These are phyloP conservation scores for Neopestalotiopsis clavispora DNA, from an alignment of 2,329 filamentous ascomycete genomes.

Conservation along the genomic window DNA sequence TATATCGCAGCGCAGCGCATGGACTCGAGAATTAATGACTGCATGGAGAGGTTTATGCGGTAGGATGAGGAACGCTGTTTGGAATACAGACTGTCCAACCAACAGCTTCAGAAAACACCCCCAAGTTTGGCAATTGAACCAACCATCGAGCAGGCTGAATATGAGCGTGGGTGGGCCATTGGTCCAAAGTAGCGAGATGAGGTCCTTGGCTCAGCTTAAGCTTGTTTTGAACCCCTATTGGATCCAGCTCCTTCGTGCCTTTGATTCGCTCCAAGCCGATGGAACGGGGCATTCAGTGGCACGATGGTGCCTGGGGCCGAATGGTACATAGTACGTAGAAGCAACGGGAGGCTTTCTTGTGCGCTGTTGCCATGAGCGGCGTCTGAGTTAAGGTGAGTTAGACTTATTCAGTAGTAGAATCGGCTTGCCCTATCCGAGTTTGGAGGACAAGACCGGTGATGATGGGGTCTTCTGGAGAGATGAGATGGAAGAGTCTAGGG, in stretches of 20 bases:
- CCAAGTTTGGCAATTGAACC: background rate
- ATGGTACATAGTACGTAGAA: background rate
- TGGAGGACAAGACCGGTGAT: background rate
- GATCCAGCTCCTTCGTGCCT: background rate
- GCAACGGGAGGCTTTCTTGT: background rate
- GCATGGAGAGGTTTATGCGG: background rate
- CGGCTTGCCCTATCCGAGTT: background rate
- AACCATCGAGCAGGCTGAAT: background rate
- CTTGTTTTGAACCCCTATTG: constrained; percentile 17
- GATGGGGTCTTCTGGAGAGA: background rate
- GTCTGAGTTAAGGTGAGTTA: background rate
- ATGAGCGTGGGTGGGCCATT: background rate
- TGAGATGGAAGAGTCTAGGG: background rate
- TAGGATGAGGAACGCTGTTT: too few species aligned
- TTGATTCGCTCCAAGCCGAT: constrained; percentile 5
- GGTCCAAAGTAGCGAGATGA: constrained; percentile 7
- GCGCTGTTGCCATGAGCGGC: background rate
- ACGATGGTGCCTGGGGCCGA: background rate
- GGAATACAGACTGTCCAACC: background rate
- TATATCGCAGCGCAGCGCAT: background rate
- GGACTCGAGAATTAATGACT: background rate
- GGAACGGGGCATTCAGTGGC: background rate
- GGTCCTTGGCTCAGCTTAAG: constrained; percentile 6
- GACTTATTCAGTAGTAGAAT: background rate
- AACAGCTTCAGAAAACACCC: background rate